These are phyloP conservation scores for Pleurotus ostreatus DNA, from an alignment of 768 basidiomycete species.

Conservation along the genomic window DNA sequence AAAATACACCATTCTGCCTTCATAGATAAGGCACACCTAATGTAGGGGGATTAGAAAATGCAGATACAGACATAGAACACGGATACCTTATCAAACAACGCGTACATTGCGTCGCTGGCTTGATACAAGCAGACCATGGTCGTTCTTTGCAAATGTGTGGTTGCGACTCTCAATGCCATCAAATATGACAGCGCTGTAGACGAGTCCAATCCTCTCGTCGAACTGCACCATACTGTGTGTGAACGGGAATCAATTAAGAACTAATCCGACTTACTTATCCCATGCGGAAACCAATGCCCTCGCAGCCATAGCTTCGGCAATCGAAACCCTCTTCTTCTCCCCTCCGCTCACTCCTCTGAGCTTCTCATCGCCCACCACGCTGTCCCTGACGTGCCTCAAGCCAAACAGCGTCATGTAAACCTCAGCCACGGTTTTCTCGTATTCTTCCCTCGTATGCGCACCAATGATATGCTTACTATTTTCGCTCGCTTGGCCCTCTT, in stretches of 20 bases:
- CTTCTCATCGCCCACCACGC: conserved; percentile 68
- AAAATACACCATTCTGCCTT: conserved; percentile 51
- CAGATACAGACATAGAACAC: too few species aligned
- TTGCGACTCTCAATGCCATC: conserved; percentile 52
- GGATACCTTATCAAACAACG: conserved; percentile 53
- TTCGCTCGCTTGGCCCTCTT: background rate
- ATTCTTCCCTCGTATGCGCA: conserved; percentile 36
- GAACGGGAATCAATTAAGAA: conserved; percentile 10
- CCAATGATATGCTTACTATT: conserved; percentile 24
- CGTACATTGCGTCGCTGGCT: conserved; percentile 38
- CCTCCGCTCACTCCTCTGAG: conserved; percentile 60
- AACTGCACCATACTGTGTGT: conserved; percentile 26
- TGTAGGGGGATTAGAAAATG: too few species aligned
- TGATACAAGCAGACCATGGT: conserved; percentile 68
- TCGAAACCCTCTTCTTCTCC: conserved; percentile 81
- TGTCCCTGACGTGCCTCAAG: conserved; percentile 65
- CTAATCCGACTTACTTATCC: conserved; percentile 60
- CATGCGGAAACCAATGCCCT: conserved; percentile 62
- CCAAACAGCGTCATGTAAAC: conserved; percentile 70
- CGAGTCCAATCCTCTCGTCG: conserved; percentile 47
- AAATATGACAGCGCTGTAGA: conserved; percentile 62
- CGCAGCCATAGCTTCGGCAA: conserved; percentile 63
- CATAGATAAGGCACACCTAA: conserved; percentile 49
- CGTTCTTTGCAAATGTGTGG: conserved; percentile 36
- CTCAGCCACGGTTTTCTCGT: conserved; percentile 46